Evolutionary conservation across 495 filamentous ascomycete species (phyloP).

Genomic region (Schizothecium vesticola): DNA sequence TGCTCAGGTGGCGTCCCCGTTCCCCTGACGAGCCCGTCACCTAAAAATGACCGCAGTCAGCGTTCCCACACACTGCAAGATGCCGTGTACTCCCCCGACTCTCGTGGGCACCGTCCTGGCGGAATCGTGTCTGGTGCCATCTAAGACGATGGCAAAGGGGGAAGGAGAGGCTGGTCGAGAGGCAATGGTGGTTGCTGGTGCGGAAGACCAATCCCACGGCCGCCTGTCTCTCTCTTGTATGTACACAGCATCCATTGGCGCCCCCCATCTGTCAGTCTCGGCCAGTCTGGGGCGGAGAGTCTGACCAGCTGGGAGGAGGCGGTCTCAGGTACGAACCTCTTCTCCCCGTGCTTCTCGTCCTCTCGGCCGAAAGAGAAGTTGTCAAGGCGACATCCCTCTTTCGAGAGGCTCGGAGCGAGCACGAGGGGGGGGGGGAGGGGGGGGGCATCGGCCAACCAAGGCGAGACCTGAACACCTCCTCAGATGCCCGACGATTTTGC

Average conservation of each 20-base stretch:
- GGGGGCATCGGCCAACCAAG: neutral
- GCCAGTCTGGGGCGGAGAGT: neutral
- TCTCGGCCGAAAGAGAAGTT: constrained; percentile 7
- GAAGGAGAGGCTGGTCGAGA: neutral
- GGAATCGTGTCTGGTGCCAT: neutral
- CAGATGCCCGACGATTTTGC: neutral
- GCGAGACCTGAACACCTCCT: neutral
- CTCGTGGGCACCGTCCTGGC: neutral
- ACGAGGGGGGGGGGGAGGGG: neutral
- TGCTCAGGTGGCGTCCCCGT: neutral
- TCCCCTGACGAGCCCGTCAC: neutral
- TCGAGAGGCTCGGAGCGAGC: neutral
- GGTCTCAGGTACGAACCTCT: constrained; percentile 6
- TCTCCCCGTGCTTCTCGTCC: neutral
- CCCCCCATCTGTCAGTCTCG: constrained; percentile 1
- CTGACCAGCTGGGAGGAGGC: neutral
- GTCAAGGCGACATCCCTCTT: neutral
- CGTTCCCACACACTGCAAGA: neutral
- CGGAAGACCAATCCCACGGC: neutral
- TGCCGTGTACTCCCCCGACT: neutral
- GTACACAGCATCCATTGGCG: neutral
- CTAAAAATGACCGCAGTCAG: neutral
- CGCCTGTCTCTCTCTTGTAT: neutral
- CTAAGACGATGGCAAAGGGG: neutral
- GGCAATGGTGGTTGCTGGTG: neutral